Evolutionary conservation across 495 filamentous ascomycete genomes (phyloP).

Genomic region (Barbatosphaeria neglecta): DNA sequence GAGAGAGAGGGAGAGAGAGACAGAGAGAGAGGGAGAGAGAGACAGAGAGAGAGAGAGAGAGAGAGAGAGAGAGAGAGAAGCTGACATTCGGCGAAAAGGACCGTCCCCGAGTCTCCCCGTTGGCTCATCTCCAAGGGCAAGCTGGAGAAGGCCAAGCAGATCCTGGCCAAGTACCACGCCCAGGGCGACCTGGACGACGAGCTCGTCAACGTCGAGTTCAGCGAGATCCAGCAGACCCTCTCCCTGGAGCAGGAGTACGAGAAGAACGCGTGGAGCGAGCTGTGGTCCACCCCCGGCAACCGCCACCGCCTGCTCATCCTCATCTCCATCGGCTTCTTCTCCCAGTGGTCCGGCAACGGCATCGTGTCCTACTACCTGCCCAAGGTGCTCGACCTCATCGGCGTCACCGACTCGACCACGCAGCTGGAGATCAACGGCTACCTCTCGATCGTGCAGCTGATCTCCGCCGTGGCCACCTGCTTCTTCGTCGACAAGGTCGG

Average conservation of each 20-base stretch:
- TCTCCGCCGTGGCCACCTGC: slow-evolving; percentile 20
- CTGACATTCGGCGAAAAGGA: neutral
- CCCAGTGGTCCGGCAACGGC: slow-evolving; percentile 18
- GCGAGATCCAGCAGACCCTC: slow-evolving; percentile 13
- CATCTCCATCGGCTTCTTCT: slow-evolving; percentile 19
- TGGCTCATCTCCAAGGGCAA: slow-evolving; percentile 16
- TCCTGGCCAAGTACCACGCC: slow-evolving; percentile 19
- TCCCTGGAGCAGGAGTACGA: slow-evolving; percentile 9
- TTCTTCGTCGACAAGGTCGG: slow-evolving; percentile 35
- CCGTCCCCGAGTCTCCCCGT: slow-evolving; percentile 23
- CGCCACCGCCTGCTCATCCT: slow-evolving; percentile 12
- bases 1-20: neutral
- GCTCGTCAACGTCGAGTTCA: slow-evolving; percentile 11
- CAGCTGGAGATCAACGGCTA: slow-evolving; percentile 32
- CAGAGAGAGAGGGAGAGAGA: neutral
- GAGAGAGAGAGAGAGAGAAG: neutral
- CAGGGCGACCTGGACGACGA: slow-evolving; percentile 23
- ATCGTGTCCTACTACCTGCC: slow-evolving; percentile 23
- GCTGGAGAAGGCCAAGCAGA: slow-evolving; percentile 7
- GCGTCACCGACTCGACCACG: slow-evolving; percentile 19
- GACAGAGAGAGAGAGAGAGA: neutral
- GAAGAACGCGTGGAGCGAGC: slow-evolving; percentile 9
- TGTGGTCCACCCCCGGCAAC: slow-evolving; percentile 12
- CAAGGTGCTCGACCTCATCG: slow-evolving; percentile 23
- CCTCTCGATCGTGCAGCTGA: slow-evolving; percentile 23